Percentiles rank a stretch among this genome's conserved stretches.
Conservation (phyloP, 352 stramenopile genomes). For the Phytophthora macrochlamydospora region DNA sequence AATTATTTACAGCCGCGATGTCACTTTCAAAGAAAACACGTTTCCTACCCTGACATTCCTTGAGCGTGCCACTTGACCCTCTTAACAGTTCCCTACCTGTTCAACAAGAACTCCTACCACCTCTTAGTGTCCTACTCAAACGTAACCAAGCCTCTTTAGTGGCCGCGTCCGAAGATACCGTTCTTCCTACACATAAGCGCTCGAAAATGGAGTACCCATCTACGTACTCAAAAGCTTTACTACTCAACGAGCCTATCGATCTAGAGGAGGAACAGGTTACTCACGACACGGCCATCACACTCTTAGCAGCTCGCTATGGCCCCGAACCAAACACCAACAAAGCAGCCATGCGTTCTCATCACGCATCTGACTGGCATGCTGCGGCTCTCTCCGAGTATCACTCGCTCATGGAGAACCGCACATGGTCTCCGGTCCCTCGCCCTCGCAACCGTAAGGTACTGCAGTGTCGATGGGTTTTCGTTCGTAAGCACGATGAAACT, state of each 20-base stretch:
- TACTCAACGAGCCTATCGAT: background rate
- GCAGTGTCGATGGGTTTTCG: too few relatives aligned
- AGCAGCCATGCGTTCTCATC: slow-evolving; percentile 1
- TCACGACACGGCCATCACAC: too few relatives aligned
- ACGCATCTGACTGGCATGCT: slow-evolving; percentile 10
- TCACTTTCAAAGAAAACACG: background rate
- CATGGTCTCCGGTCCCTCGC: background rate
- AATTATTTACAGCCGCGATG: background rate
- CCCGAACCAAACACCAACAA: slow-evolving; percentile 3
- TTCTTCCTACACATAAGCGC: too few relatives aligned
- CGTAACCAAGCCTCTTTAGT: too few relatives aligned
- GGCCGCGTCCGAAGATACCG: too few relatives aligned
- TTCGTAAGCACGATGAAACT: too few relatives aligned
- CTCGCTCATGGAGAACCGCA: background rate
- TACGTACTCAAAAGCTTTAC: background rate
- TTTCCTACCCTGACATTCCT: background rate
- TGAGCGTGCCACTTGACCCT: background rate
- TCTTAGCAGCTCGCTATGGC: slow-evolving; percentile 3
- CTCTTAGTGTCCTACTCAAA: too few relatives aligned
- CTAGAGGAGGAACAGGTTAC: background rate
- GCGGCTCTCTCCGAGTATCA: slow-evolving; percentile 1
- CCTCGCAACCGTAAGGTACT: too few relatives aligned
- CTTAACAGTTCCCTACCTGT: background rate
- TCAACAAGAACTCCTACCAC: background rate
- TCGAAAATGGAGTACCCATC: too few relatives aligned